phyloP scores from a whole-genome alignment of 352 stramenopile species.

The Globisporangium yorkense region DNA sequence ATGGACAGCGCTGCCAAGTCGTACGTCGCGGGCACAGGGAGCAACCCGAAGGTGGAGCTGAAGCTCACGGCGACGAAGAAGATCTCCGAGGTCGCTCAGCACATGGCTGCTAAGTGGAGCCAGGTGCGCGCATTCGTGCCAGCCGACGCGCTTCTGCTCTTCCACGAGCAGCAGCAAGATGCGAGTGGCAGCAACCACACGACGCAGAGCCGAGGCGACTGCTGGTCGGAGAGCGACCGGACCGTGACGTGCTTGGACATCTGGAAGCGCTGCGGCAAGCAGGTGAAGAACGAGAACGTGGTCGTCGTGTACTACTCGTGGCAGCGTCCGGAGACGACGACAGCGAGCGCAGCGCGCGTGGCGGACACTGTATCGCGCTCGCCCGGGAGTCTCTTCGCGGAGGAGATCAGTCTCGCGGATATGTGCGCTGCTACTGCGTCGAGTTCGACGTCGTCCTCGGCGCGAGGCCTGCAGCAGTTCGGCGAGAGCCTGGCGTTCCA shows the following conservation, averaged over 20 bases:
- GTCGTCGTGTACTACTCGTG: slow-evolving; percentile 69
- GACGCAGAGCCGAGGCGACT: neutral
- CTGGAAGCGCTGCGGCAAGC: slow-evolving; percentile 60
- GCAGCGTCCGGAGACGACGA: slow-evolving; percentile 5
- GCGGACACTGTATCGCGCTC: slow-evolving; percentile 3
- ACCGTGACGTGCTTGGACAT: slow-evolving; percentile 67
- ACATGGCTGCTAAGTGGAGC: slow-evolving; percentile 76
- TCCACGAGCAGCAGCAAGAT: slow-evolving; percentile 37
- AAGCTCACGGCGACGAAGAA: slow-evolving; percentile 77
- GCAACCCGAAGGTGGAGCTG: slow-evolving; percentile 74
- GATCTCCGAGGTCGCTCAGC: slow-evolving; percentile 63
- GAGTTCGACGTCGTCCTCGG: slow-evolving; percentile 15
- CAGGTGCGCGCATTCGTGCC: slow-evolving; percentile 33
- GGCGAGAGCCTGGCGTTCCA: slow-evolving; percentile 37
- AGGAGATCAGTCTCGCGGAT: slow-evolving; percentile 9
- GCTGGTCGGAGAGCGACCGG: slow-evolving; percentile 37
- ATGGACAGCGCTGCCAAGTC: slow-evolving; percentile 54
- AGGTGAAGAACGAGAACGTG: slow-evolving; percentile 58
- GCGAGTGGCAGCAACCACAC: neutral
- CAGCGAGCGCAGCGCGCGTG: neutral
- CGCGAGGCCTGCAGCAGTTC: slow-evolving; percentile 31
- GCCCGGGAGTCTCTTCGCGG: slow-evolving; percentile 10
- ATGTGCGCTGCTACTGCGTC: neutral
- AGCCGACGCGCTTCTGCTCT: slow-evolving; percentile 27
- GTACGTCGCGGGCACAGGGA: slow-evolving; percentile 36